Base-by-base conservation (phyloP, 2,329 filamentous ascomycete species). In the Alternaria incomplexa region DNA sequence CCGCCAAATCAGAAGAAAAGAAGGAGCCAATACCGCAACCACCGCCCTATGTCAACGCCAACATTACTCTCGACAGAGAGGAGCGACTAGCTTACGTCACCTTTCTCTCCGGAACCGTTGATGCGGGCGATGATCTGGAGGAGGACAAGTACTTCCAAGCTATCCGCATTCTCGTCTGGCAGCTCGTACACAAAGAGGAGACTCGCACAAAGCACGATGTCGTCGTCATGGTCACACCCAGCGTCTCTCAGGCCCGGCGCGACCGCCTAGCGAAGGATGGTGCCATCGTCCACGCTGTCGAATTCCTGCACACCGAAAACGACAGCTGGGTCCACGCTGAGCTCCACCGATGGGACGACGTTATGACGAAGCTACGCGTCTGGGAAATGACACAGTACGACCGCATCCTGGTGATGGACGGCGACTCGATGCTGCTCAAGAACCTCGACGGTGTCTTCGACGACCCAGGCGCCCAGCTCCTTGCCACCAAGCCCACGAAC, bases 361-460 rank as follows among this genome's bases (percentile, higher is more conserved):
- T 81, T 23, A 71, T 81, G 71, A 74, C 77, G 15, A 82, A 82
- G 67, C 67, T 82, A 25, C 77, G 78, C 23, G 70, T 80, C 3
- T 82, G 74, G 73, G 69, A 81, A 63, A 71, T 81, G 58, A 78
- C 71, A 2, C 71, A 80, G 45, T 81, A 80, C 66, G 63, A 60
- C 15, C 67, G 70, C 10, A 74, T 81, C 44, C 66, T 72, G 26
- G 75, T 81, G 63, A 63, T 81, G 8, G 79, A 81, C 53, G 76
- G 71, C 48, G 79, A 81, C 63, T 78, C 66, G 2, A 66, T 80
- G 44, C 70, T 81, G 15, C 64, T 66, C 22, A 51, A 63, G 20
- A 67, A 73, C 0, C 63, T 80, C 9, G 77, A 80, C 61, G 75
- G 63, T 46, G 67, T 81, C 28, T 81, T 81, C 65, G 64, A 76